A percentile compares a stretch with the other conserved stretches of the same genome.
Conservation (phyloP, 345 rosid species). For the Hevea brasiliensis region DNA sequence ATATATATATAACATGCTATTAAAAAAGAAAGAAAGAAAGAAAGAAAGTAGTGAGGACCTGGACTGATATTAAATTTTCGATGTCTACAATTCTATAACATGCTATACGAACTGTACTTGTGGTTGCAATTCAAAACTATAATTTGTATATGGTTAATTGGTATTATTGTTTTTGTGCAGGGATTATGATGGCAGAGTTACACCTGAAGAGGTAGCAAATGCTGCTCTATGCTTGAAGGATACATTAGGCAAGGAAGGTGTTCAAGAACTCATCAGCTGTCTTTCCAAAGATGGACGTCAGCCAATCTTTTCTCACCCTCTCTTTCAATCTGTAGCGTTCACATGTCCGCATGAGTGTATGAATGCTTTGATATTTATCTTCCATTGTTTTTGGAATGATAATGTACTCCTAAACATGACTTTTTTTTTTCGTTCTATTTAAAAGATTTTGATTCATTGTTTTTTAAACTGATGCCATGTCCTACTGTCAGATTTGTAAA, state of each 20-base stretch:
- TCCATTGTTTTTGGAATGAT: not conserved
- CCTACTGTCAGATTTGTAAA: no score
- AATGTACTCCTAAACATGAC: no score
- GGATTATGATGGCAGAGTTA: constrained; percentile 86
- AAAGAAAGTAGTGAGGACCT: no score
- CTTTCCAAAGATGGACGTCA: constrained; percentile 79
- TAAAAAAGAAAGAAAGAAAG: no score
- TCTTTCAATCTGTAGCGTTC: not conserved
- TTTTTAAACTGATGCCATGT: no score
- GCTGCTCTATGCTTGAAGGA: constrained; percentile 79
- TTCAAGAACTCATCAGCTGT: constrained; percentile 69
- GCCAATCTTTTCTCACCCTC: no score
- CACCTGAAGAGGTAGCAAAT: constrained; percentile 81
- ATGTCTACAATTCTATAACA: not conserved
- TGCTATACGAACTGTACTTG: not conserved
- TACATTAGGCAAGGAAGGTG: constrained; percentile 69
- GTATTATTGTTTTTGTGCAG: constrained; percentile 34
- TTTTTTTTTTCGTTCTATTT: no score
- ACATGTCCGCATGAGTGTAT: not conserved
- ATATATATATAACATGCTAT: not conserved
- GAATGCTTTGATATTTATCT: not conserved
- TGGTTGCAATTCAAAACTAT: not conserved
- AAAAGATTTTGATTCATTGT: no score
- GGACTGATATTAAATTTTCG: no score
- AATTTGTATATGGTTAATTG: no score